Percentiles rank a stretch among this genome's conserved stretches.
These are phyloP conservation scores for Leucocoprinus leucothites DNA, from an alignment of 768 basidiomycete genomes.

Conservation along the genomic window DNA sequence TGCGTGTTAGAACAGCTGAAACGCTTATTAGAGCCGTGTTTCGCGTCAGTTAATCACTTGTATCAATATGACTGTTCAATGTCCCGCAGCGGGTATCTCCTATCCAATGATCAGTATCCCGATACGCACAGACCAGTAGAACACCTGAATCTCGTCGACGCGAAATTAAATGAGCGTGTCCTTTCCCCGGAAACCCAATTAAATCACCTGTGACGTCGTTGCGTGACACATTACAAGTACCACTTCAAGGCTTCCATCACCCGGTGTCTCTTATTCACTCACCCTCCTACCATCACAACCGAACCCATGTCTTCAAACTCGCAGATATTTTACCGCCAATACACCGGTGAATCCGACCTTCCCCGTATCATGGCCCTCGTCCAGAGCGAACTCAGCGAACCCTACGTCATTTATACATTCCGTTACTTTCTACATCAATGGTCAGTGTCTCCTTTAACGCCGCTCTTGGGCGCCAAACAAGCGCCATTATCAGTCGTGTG, in stretches of 20 bases:
- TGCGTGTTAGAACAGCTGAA: too few relatives aligned
- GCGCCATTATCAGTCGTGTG: slow-evolving; percentile 25
- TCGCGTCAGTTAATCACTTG: too few relatives aligned
- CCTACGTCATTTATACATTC: slow-evolving; percentile 95
- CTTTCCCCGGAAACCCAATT: too few relatives aligned
- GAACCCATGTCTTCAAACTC: slow-evolving; percentile 19
- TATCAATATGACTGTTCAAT: too few relatives aligned
- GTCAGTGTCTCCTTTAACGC: slow-evolving; percentile 43
- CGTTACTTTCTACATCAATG: slow-evolving; percentile 96
- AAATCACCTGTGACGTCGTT: neutral
- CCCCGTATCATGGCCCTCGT: slow-evolving; percentile 84
- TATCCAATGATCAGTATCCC: too few relatives aligned
- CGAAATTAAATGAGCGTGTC: slow-evolving; percentile 1
- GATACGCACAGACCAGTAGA: too few relatives aligned
- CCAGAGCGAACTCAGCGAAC: slow-evolving; percentile 90
- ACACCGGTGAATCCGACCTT: slow-evolving; percentile 74
- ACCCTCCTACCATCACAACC: slow-evolving; percentile 12
- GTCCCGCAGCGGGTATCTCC: neutral
- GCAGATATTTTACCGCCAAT: slow-evolving; percentile 63
- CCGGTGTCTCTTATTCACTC: slow-evolving; percentile 16
- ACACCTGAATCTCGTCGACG: too few relatives aligned
- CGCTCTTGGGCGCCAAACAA: neutral
- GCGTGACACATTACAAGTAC: neutral
- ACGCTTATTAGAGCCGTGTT: too few relatives aligned
- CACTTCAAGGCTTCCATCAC: neutral